Evolutionary conservation across 169 alveolate genomes (phyloP).

Genomic region (Cryptosporidium felis): DNA sequence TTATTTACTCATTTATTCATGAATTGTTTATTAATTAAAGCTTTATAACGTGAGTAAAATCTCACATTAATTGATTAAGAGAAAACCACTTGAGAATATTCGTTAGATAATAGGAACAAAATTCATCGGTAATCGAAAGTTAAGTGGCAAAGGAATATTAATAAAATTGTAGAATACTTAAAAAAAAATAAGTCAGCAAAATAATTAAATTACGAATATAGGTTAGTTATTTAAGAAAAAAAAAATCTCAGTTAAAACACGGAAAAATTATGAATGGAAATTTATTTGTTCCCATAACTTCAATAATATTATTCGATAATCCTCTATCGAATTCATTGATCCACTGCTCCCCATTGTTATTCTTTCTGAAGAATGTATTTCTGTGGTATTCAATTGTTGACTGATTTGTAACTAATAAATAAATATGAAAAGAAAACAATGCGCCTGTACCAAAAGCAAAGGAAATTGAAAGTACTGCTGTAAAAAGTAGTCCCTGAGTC

Average conservation of each 20-base stretch:
- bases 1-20: too few relatives aligned
- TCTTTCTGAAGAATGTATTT: constrained; percentile 5
- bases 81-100: too few relatives aligned
- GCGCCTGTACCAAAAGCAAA: constrained; percentile 56
- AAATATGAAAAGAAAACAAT: constrained; percentile 41
- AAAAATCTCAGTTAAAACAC: constrained; percentile 3
- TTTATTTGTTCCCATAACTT: constrained; percentile 43
- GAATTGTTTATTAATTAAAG: too few relatives aligned
- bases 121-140: too few relatives aligned
- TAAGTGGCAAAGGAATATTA: too few relatives aligned
- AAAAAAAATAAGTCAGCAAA: too few relatives aligned
- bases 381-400: constrained; percentile 58
- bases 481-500: constrained; percentile 26
- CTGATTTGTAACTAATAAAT: constrained; percentile 37
- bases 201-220: too few relatives aligned
- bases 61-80: too few relatives aligned
- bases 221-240: too few relatives aligned
- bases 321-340: constrained; percentile 22
- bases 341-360: not conserved
- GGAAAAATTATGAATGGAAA: constrained; percentile 51
- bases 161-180: too few relatives aligned
- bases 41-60: too few relatives aligned
- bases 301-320: constrained; percentile 5
- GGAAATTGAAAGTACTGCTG: constrained; percentile 53
- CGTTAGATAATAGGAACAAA: too few relatives aligned